These are phyloP conservation scores for Neurospora intermedia DNA, from an alignment of 495 filamentous ascomycete genomes.

Conservation along the genomic window DNA sequence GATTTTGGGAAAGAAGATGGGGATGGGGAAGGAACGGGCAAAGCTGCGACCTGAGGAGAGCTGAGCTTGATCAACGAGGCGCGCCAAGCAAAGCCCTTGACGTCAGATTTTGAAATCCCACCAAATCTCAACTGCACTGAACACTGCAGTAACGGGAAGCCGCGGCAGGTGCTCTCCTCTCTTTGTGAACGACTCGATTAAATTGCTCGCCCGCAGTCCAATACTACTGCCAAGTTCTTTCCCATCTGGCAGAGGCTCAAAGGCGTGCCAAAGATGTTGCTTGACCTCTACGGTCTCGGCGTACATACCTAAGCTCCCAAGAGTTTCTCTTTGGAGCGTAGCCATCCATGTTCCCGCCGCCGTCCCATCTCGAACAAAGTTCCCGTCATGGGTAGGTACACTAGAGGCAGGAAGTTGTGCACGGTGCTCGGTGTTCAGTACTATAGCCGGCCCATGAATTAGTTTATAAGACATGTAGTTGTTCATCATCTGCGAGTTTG, in stretches of 20 bases:
- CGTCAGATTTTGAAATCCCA: background rate
- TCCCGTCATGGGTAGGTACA: too few species aligned
- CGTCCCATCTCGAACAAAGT: too few species aligned
- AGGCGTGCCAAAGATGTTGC: too few species aligned
- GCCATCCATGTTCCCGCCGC: too few species aligned
- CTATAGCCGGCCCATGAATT: background rate
- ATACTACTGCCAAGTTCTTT: too few species aligned
- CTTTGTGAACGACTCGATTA: background rate
- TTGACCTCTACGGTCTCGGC: too few species aligned
- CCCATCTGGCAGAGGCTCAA: too few species aligned
- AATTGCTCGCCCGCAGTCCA: too few species aligned
- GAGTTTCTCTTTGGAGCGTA: too few species aligned
- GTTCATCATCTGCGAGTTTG: background rate
- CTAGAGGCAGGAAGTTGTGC: background rate
- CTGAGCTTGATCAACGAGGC: background rate
- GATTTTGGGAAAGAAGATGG: background rate
- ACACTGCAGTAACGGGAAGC: background rate
- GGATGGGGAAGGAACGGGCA: background rate
- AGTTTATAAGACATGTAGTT: background rate
- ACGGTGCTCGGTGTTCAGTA: background rate
- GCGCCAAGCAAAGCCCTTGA: slow-evolving; percentile 1
- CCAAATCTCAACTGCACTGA: background rate
- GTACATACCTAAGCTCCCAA: too few species aligned
- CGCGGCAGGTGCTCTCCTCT: background rate
- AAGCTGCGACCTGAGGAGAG: background rate